These are phyloP conservation scores for Haemoproteus tartakovskyi DNA, from an alignment of 169 alveolate genomes.

Conservation along the genomic window DNA sequence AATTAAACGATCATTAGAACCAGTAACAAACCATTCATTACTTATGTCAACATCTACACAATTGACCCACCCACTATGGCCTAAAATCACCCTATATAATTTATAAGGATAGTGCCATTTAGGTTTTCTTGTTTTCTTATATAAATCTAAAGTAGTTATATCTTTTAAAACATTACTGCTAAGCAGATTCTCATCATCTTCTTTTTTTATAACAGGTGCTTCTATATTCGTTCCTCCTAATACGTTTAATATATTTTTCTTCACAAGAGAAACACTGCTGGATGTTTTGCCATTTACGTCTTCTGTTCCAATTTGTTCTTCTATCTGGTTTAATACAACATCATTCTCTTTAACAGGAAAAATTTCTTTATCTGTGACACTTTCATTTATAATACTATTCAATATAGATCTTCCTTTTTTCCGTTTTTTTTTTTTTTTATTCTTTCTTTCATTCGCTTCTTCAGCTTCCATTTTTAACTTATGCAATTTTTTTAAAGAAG, in stretches of 20 bases:
- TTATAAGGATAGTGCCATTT: slow-evolving; percentile 97
- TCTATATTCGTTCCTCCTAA: slow-evolving; percentile 1
- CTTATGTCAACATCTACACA: slow-evolving; percentile 95
- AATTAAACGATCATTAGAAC: slow-evolving; percentile 95
- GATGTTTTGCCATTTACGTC: not conserved
- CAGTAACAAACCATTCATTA: slow-evolving; percentile 95
- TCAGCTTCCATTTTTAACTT: slow-evolving; percentile 23
- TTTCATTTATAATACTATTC: slow-evolving; percentile 57
- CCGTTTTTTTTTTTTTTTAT: slow-evolving; percentile 28
- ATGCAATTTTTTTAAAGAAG: slow-evolving; percentile 46
- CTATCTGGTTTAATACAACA: not conserved
- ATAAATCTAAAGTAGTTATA: slow-evolving; percentile 67
- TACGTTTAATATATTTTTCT: not conserved
- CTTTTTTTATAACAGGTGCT: slow-evolving; percentile 48
- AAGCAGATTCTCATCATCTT: slow-evolving; percentile 51
- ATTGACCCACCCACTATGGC: slow-evolving; percentile 99
- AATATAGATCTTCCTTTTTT: slow-evolving; percentile 19
- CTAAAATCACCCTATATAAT: slow-evolving; percentile 93
- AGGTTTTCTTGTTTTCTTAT: slow-evolving; percentile 73
- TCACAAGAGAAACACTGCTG: slow-evolving; percentile 12
- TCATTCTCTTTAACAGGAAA: not conserved
- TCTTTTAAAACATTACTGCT: slow-evolving; percentile 73
- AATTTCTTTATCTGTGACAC: slow-evolving; percentile 15
- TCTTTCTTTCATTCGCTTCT: slow-evolving; percentile 20
- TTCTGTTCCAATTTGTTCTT: not conserved